phyloP scores from a whole-genome alignment of 768 basidiomycete genomes.

The Lactarius deliciosus region DNA sequence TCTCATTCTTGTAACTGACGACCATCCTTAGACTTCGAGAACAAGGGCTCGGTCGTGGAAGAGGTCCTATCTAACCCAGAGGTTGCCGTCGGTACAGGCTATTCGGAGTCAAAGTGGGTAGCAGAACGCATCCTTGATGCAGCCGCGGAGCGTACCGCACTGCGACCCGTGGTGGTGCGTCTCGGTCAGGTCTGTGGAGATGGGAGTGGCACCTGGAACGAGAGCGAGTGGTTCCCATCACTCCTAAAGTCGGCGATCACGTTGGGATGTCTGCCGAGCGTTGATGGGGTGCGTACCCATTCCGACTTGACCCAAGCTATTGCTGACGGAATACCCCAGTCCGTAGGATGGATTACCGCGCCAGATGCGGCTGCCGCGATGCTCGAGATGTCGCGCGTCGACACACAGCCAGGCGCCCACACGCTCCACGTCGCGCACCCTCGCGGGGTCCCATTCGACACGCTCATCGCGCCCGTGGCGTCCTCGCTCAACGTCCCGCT shows the following conservation, averaged over 20 bases:
- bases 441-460: constrained; percentile 30
- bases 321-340: constrained; percentile 13
- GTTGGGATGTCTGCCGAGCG: constrained; percentile 29
- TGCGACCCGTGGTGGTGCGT: constrained; percentile 30
- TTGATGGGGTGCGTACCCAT: constrained; percentile 27
- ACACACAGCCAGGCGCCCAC: constrained; percentile 13
- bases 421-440: constrained; percentile 32
- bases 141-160: constrained; percentile 25
- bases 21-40: constrained; percentile 29
- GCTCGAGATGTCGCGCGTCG: constrained; percentile 32
- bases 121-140: constrained; percentile 31
- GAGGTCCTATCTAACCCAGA: constrained; percentile 23
- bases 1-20: not conserved
- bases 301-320: not conserved
- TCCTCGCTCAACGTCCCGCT: constrained; percentile 30
- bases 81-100: constrained; percentile 29
- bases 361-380: constrained; percentile 32
- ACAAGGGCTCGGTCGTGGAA: constrained; percentile 28
- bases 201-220: constrained; percentile 34
- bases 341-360: constrained; percentile 34
- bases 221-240: constrained; percentile 34
- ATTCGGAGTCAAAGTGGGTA: constrained; percentile 34
- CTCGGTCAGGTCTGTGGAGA: constrained; percentile 36
- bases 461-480: constrained; percentile 28
- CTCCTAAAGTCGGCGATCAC: constrained; percentile 30